Evolutionary conservation across 202 grass and related monocot genomes (phyloP), one percentile per base, ranked within the genome.

Genomic region (Tripidium arundinaceum): DNA sequence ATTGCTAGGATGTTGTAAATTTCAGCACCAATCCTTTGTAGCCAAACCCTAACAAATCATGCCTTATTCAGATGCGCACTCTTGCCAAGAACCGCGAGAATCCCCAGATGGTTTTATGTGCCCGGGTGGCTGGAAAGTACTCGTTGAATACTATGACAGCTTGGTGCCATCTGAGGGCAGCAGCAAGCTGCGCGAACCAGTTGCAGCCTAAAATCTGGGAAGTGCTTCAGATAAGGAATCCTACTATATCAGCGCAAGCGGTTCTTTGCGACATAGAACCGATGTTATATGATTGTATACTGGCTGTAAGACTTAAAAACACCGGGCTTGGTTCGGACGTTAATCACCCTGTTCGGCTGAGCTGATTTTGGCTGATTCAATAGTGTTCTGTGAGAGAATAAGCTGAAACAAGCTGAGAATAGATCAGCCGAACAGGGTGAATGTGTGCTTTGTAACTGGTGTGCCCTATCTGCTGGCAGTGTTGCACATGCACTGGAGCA

Each of bases 51-150:
- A 83, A 85, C 72, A 76, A 29, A 68, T 12, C 18, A 73, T 45
- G 7, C 59, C 57, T 27, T 55, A n/a, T 34, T 55, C 84, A 98
- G 95, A 98, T 98, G 95, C 88, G 95, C 11, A 87, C 85, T 76
- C 90, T 94, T 78, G 95, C 92, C 58, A 92, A 91, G 89, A 98
- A 98, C 72, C 84, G 84, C 0, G 57, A 86, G 84, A 93, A 46
- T 41, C 95, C 95, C 95, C 95, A 19, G 90, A 98, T 70, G 95
- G 95, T 38, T 98, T 98, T 67, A 98, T 98, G 95, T 98, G 95
- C 86, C 90, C 92, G 0, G 95, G 95, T 59, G 92, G 95, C 70
- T 98, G 94, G 94, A 89, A 98, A 73, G 94, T 98, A 49, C 82
- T 94, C 8, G 92, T 94, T 2, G 92, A 98, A 10, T 98, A 94